Percentiles rank a stretch among this genome's conserved stretches.
These are phyloP conservation scores for Fusarium dlaminii DNA, from an alignment of 2,329 filamentous ascomycete genomes.

Conservation along the genomic window DNA sequence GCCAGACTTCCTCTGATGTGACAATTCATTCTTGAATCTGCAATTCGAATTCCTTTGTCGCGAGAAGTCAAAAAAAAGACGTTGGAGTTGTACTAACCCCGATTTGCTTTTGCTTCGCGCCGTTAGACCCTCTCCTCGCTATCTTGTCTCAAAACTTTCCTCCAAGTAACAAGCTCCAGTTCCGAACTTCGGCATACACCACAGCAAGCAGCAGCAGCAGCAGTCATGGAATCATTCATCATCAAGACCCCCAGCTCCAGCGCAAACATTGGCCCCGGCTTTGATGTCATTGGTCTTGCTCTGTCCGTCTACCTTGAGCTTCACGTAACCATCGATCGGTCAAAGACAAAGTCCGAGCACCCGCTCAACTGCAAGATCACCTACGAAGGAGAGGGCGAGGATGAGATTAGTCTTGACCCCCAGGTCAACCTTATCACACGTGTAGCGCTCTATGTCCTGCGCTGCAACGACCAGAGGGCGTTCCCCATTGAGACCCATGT, in stretches of 20 bases:
- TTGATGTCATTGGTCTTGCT: conserved; percentile 96
- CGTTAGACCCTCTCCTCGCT: conserved; percentile 25
- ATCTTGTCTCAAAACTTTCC: conserved; percentile 17
- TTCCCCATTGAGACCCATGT: conserved; percentile 91
- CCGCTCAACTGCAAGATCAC: conserved; percentile 88
- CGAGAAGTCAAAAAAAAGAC: neutral
- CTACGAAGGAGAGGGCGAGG: conserved; percentile 85
- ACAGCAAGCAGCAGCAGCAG: conserved; percentile 42
- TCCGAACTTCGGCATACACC: conserved; percentile 18
- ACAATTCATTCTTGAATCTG: conserved; percentile 5
- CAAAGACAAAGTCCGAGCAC: conserved; percentile 61
- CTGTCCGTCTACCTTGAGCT: conserved; percentile 94
- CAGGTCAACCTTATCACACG: conserved; percentile 93
- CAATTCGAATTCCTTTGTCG: neutral
- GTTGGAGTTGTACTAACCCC: conserved; percentile 23
- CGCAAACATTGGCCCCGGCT: conserved; percentile 96
- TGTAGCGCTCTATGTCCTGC: conserved; percentile 91
- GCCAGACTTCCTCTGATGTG: conserved; percentile 5
- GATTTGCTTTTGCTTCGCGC: conserved; percentile 24
- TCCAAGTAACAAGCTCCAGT: neutral
- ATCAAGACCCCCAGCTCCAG: conserved; percentile 92
- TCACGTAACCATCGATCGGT: conserved; percentile 77
- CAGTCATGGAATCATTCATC: conserved; percentile 68
- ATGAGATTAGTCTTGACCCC: conserved; percentile 83
- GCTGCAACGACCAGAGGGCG: conserved; percentile 85